phyloP scores from a whole-genome alignment of 139 green algal genomes.

The Dunaliella primolecta region DNA sequence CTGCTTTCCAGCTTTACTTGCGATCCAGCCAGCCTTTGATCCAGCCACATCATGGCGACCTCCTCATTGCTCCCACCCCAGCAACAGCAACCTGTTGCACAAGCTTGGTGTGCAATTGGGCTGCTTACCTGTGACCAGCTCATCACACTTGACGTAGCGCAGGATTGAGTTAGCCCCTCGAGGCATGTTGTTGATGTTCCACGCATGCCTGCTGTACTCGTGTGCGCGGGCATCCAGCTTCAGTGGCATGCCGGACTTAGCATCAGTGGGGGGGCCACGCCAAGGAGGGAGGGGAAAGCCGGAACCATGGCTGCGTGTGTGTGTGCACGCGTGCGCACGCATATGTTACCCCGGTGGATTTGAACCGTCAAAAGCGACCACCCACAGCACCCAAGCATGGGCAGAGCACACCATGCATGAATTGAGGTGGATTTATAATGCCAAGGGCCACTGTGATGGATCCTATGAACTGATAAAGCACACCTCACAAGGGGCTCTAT shows the following conservation, averaged over 20 bases:
- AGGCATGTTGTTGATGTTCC: slow-evolving; percentile 46
- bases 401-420: too few species aligned
- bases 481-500: too few species aligned
- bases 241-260: not conserved
- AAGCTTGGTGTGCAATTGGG: too few species aligned
- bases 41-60: not conserved
- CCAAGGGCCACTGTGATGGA: too few species aligned
- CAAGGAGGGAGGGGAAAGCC: slow-evolving; percentile 40
- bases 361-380: too few species aligned
- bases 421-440: too few species aligned
- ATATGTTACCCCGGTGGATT: too few species aligned
- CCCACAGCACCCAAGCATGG: not conserved
- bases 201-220: slow-evolving; percentile 33
- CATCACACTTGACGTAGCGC: slow-evolving; percentile 29
- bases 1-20: too few species aligned
- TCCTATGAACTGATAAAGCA: too few species aligned
- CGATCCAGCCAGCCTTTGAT: too few species aligned
- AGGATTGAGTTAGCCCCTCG: slow-evolving; percentile 21
- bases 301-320: slow-evolving; percentile 26
- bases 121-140: slow-evolving; percentile 28
- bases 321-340: too few species aligned
- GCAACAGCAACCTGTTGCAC: too few species aligned
- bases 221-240: not conserved
- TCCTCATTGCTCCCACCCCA: not conserved
- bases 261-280: slow-evolving; percentile 2